Conservation (phyloP, 257 asterid species). For the Ilex asprella region DNA sequence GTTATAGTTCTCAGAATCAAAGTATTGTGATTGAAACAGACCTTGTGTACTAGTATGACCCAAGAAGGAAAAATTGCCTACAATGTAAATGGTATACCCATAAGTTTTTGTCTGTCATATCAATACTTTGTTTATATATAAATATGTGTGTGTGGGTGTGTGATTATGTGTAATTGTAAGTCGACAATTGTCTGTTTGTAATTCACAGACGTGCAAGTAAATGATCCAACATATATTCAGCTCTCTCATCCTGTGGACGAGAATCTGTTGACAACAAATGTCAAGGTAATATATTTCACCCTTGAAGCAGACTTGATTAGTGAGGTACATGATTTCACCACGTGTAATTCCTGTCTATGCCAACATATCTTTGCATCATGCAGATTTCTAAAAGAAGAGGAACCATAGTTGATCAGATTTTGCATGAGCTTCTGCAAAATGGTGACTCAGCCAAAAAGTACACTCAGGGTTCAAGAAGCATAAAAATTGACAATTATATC, state of each 20-base stretch:
- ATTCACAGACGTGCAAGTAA: conserved; percentile 37
- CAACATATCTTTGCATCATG: background rate
- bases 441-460: conserved; percentile 80
- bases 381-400: conserved; percentile 42
- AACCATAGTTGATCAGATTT: conserved; percentile 35
- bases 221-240: conserved; percentile 60
- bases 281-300: conserved; percentile 32
- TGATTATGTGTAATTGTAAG: background rate
- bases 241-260: conserved; percentile 56
- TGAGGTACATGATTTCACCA: no score
- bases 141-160: background rate
- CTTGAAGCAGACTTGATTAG: conserved; percentile 1
- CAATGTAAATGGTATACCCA: background rate
- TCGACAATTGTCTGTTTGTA: conserved; percentile 1
- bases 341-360: no score
- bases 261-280: conserved; percentile 42
- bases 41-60: no score
- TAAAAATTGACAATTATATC: conserved; percentile 64
- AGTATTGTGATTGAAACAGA: no score
- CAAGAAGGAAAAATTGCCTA: no score
- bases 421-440: conserved; percentile 71
- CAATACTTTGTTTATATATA: no score
- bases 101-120: background rate
- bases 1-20: no score
- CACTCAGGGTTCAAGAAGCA: conserved; percentile 66